Evolutionary conservation across 768 basidiomycete genomes (phyloP).

Genomic region (Floccularia luteovirens): DNA sequence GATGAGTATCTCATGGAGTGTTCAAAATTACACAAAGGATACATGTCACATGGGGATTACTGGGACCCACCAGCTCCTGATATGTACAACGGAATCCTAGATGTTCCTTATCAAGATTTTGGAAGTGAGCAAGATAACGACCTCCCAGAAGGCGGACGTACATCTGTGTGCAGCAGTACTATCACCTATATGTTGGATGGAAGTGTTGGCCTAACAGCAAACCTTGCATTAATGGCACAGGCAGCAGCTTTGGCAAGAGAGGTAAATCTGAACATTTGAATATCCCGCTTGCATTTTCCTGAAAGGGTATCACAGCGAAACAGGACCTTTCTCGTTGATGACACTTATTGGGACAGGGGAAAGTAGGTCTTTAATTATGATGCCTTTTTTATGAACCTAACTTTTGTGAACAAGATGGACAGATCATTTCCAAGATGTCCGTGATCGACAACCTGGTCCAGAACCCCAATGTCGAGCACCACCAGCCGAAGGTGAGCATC

Average conservation of each 20-base stretch:
- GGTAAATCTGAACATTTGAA: slow-evolving; percentile 32
- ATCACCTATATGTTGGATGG: slow-evolving; percentile 71
- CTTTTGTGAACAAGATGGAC: slow-evolving; percentile 39
- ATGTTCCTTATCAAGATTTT: slow-evolving; percentile 24
- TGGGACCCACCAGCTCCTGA: slow-evolving; percentile 32
- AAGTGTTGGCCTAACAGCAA: slow-evolving; percentile 54
- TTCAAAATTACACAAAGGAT: slow-evolving; percentile 34
- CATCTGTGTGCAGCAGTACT: slow-evolving; percentile 44
- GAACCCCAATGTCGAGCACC: slow-evolving; percentile 58
- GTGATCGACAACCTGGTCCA: slow-evolving; percentile 47
- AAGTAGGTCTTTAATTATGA: slow-evolving; percentile 33
- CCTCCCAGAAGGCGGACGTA: slow-evolving; percentile 11
- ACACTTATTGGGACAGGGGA: slow-evolving; percentile 69
- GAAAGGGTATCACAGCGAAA: slow-evolving; percentile 32
- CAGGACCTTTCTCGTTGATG: slow-evolving; percentile 61
- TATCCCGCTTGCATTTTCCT: slow-evolving; percentile 1
- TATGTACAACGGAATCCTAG: slow-evolving; percentile 16
- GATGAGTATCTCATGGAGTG: slow-evolving; percentile 53
- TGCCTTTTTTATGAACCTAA: background rate
- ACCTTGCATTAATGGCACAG: slow-evolving; percentile 62
- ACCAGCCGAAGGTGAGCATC: slow-evolving; percentile 51
- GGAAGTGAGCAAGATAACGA: slow-evolving; percentile 13
- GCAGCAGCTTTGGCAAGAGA: slow-evolving; percentile 59
- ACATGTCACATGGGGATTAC: slow-evolving; percentile 41
- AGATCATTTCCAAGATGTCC: slow-evolving; percentile 56